These are phyloP conservation scores for Athelia psychrophila DNA, from an alignment of 1,284 basidiomycete species.

Conservation along the genomic window DNA sequence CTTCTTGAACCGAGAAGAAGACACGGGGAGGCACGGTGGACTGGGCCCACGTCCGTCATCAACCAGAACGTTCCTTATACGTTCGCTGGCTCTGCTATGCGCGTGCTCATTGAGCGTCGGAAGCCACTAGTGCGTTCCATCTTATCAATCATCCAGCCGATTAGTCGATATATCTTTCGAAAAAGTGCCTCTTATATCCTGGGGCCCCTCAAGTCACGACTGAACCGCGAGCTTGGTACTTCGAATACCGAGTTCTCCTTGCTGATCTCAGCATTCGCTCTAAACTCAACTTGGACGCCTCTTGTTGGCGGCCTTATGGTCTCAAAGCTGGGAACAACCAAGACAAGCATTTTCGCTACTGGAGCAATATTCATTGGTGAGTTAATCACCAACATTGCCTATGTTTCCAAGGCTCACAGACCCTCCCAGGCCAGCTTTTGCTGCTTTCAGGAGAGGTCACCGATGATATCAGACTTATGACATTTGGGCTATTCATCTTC, in stretches of 20 bases:
- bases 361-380: conserved; percentile 64
- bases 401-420: conserved; percentile 8
- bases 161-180: conserved; percentile 3
- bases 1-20: too few relatives aligned
- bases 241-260: conserved; percentile 77
- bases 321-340: conserved; percentile 65
- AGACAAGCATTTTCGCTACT: conserved; percentile 70
- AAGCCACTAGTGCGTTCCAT: conserved; percentile 62
- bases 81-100: conserved; percentile 63
- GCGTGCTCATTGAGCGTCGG: conserved; percentile 75
- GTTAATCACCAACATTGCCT: conserved; percentile 7
- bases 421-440: conserved; percentile 49
- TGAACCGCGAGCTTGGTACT: conserved; percentile 71
- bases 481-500: conserved; percentile 70
- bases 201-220: conserved; percentile 71
- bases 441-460: conserved; percentile 62
- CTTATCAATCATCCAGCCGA: background rate
- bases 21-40: background rate
- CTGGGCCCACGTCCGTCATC: conserved; percentile 13
- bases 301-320: conserved; percentile 68
- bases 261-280: conserved; percentile 68
- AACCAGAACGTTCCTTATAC: conserved; percentile 43
- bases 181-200: conserved; percentile 67
- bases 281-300: conserved; percentile 83
- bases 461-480: conserved; percentile 60